phyloP scores from a whole-genome alignment of 23 red algal genomes.

The Gracilaria domingensis region DNA sequence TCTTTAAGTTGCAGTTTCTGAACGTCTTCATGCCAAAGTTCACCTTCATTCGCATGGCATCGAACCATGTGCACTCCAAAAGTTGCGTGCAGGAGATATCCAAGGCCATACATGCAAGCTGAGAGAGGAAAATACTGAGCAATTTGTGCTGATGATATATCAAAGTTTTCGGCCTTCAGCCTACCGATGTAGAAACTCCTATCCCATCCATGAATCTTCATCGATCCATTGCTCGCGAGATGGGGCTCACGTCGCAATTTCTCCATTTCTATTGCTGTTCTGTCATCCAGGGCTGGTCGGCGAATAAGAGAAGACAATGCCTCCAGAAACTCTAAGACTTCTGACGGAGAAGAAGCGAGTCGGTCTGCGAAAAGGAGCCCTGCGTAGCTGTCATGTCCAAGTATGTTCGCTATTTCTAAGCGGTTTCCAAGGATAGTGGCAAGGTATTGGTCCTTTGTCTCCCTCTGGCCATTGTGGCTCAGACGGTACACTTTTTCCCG shows the following conservation, averaged over 20 bases:
- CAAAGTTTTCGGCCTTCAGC: constrained; percentile 57
- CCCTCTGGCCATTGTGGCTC: neutral
- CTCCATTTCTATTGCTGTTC: constrained; percentile 44
- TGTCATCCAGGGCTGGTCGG: constrained; percentile 29
- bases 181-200: constrained; percentile 75
- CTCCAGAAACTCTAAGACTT: constrained; percentile 53
- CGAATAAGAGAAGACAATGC: constrained; percentile 40
- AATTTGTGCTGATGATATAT: constrained; percentile 49
- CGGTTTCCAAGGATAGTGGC: constrained; percentile 40
- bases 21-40: constrained; percentile 88
- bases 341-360: constrained; percentile 61
- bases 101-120: constrained; percentile 63
- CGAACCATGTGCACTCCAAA: constrained; percentile 78
- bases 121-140: constrained; percentile 77
- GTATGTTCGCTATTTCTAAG: constrained; percentile 47
- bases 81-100: constrained; percentile 51
- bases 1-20: constrained; percentile 65
- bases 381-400: constrained; percentile 55
- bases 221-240: constrained; percentile 16
- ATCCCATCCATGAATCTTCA: constrained; percentile 69
- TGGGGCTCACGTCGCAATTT: constrained; percentile 62
- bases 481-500: constrained; percentile 59
- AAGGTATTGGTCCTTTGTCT: constrained; percentile 31
- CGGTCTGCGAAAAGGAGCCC: constrained; percentile 56
- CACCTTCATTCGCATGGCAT: constrained; percentile 26